These are phyloP conservation scores for Phaeophleospora eucalypticola DNA, from an alignment of 2,329 filamentous ascomycete species.

Conservation along the genomic window DNA sequence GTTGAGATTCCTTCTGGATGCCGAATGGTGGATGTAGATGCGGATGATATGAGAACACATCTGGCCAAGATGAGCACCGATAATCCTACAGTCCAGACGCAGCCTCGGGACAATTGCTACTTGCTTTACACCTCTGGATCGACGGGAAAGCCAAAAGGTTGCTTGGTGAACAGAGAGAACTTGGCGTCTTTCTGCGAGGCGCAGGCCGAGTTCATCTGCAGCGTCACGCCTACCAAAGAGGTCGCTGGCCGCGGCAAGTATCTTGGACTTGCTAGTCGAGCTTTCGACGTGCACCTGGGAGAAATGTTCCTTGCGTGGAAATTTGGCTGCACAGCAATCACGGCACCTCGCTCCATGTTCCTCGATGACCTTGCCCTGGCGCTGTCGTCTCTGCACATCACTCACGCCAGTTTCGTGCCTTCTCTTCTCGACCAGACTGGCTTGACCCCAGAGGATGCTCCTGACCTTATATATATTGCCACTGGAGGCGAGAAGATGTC, in stretches of 20 bases:
- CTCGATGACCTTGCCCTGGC: constrained; percentile 13
- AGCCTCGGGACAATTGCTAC: constrained; percentile 10
- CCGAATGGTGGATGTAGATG: constrained; percentile 6
- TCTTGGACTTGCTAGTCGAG: constrained; percentile 14
- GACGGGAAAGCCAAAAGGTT: constrained; percentile 72
- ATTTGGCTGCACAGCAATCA: constrained; percentile 9
- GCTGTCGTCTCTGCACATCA: constrained; percentile 9
- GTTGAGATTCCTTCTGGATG: constrained; percentile 1
- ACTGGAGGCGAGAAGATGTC: constrained; percentile 23
- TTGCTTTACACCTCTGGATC: constrained; percentile 51
- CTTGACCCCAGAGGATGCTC: constrained; percentile 11
- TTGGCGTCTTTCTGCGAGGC: constrained; percentile 38
- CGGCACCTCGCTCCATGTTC: constrained; percentile 11
- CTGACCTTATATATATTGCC: constrained; percentile 11
- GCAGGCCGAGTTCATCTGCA: constrained; percentile 12
- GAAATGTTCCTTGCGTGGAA: constrained; percentile 16
- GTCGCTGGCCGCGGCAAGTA: constrained; percentile 13
- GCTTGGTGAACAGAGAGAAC: constrained; percentile 69
- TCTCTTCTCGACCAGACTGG: constrained; percentile 15
- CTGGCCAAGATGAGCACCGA: background rate
- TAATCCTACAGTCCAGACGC: constrained; percentile 3
- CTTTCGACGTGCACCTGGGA: constrained; percentile 16
- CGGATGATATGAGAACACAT: background rate
- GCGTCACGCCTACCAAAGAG: constrained; percentile 7
- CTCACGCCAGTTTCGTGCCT: constrained; percentile 14